Conservation (phyloP, 768 basidiomycete species). For the Leccinum subtestaceum region DNA sequence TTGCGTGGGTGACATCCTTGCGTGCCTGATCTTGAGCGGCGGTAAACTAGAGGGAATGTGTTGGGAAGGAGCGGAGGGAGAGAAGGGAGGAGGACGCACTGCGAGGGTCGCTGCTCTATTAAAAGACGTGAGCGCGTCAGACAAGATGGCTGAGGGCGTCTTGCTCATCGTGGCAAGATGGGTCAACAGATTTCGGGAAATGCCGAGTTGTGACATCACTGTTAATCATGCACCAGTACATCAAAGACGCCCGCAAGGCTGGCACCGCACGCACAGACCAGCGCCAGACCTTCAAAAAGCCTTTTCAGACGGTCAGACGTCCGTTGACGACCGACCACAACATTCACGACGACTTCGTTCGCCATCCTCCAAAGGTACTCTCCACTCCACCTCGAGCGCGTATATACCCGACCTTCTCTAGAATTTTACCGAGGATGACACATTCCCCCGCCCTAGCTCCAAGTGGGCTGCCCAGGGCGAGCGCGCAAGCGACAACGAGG, state of each 20-base stretch:
- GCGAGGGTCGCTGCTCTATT: constrained; percentile 40
- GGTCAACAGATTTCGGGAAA: constrained; percentile 23
- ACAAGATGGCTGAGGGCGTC: constrained; percentile 35
- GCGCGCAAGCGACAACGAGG: constrained; percentile 10
- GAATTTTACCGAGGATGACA: constrained; percentile 14
- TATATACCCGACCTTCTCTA: background rate
- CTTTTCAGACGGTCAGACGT: constrained; percentile 25
- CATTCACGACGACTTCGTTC: constrained; percentile 35
- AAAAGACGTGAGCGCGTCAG: constrained; percentile 42
- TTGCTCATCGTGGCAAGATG: constrained; percentile 26
- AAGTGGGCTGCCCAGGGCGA: constrained; percentile 23
- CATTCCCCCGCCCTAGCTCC: constrained; percentile 1
- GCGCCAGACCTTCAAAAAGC: constrained; percentile 26
- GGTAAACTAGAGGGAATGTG: constrained; percentile 40
- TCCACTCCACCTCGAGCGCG: background rate
- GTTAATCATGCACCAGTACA: background rate
- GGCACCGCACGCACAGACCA: constrained; percentile 13
- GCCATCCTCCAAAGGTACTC: constrained; percentile 29
- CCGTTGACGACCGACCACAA: constrained; percentile 29
- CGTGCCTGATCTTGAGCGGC: constrained; percentile 55
- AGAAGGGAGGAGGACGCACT: constrained; percentile 26
- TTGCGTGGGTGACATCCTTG: constrained; percentile 48
- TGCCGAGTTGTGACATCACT: constrained; percentile 12
- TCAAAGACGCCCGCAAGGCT: constrained; percentile 12
- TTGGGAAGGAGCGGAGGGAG: background rate